These are phyloP conservation scores for Obelidium mucronatum DNA, from an alignment of 192 early-diverging fungal genomes.

Conservation along the genomic window DNA sequence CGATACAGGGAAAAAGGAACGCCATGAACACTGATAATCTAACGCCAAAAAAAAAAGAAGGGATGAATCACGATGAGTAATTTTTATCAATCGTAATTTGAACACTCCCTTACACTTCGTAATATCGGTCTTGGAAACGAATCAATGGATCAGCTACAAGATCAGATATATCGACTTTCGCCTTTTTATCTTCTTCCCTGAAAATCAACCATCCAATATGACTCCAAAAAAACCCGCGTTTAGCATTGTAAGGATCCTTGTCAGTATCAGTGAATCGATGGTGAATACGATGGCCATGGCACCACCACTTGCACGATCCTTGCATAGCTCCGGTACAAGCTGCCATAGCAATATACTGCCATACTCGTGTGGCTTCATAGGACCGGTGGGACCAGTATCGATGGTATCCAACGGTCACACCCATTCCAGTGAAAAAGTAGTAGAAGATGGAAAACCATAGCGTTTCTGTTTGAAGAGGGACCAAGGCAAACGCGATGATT, in stretches of 20 bases:
- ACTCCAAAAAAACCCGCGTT: conserved; percentile 55
- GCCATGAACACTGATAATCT: conserved; percentile 59
- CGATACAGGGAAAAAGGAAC: conserved; percentile 79
- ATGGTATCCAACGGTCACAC: conserved; percentile 72
- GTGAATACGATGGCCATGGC: conserved; percentile 28
- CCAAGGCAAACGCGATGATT: not conserved
- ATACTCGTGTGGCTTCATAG: conserved; percentile 52
- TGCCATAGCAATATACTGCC: conserved; percentile 44
- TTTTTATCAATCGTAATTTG: no score
- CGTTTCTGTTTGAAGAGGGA: not conserved
- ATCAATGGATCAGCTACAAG: conserved; percentile 54
- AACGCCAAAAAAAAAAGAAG: not conserved
- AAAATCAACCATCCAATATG: conserved; percentile 63
- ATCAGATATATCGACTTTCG: conserved; percentile 54
- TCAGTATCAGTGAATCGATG: conserved; percentile 31
- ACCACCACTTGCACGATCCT: conserved; percentile 64
- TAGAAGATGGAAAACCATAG: conserved; percentile 65
- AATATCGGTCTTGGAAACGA: conserved; percentile 52
- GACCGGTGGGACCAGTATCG: conserved; percentile 61
- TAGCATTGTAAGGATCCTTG: conserved; percentile 60
- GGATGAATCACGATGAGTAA: not conserved
- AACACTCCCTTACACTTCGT: conserved; percentile 30
- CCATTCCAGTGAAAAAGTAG: conserved; percentile 82
- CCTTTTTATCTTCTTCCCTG: conserved; percentile 39
- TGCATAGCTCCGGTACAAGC: conserved; percentile 51